A percentile compares a stretch with the other conserved stretches of the same genome.
Conservation (phyloP, 1,284 basidiomycete species). For the Puccinia hordei region DNA sequence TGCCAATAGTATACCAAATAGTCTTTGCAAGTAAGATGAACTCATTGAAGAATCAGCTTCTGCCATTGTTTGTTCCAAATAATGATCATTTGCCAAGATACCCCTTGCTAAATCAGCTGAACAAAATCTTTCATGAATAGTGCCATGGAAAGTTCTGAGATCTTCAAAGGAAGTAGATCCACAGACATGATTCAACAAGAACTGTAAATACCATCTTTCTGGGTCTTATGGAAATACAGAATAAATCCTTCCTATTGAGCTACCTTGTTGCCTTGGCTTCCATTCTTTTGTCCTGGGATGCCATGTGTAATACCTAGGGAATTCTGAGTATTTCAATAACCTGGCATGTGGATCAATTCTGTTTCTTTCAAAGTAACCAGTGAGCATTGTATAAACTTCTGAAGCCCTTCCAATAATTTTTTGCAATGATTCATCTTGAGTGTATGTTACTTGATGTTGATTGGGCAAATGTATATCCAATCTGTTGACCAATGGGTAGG, state of each 20-base stretch:
- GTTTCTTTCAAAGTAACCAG: too few relatives aligned
- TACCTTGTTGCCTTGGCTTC: background rate
- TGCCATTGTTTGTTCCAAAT: slow-evolving; percentile 62
- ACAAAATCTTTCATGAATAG: slow-evolving; percentile 57
- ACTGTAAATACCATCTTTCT: slow-evolving; percentile 58
- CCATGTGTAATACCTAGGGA: background rate
- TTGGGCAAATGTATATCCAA: too few relatives aligned
- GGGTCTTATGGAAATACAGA: background rate
- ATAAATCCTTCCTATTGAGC: background rate
- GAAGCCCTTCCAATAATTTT: too few relatives aligned
- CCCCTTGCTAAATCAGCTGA: slow-evolving; percentile 62
- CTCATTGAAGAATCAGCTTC: slow-evolving; percentile 63
- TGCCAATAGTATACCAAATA: slow-evolving; percentile 62
- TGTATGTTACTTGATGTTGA: too few relatives aligned
- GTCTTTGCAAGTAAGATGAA: slow-evolving; percentile 59
- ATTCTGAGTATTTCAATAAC: too few relatives aligned
- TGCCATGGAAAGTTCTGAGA: slow-evolving; percentile 57
- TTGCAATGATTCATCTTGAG: too few relatives aligned
- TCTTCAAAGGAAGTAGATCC: slow-evolving; percentile 61
- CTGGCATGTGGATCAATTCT: too few relatives aligned
- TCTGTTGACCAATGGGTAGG: too few relatives aligned
- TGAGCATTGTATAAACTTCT: too few relatives aligned
- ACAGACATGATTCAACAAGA: slow-evolving; percentile 60
- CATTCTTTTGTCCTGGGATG: background rate
- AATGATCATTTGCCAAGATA: slow-evolving; percentile 59